Base-by-base conservation (phyloP, 2,329 filamentous ascomycete genomes). In the Huntiella moniliformis region DNA sequence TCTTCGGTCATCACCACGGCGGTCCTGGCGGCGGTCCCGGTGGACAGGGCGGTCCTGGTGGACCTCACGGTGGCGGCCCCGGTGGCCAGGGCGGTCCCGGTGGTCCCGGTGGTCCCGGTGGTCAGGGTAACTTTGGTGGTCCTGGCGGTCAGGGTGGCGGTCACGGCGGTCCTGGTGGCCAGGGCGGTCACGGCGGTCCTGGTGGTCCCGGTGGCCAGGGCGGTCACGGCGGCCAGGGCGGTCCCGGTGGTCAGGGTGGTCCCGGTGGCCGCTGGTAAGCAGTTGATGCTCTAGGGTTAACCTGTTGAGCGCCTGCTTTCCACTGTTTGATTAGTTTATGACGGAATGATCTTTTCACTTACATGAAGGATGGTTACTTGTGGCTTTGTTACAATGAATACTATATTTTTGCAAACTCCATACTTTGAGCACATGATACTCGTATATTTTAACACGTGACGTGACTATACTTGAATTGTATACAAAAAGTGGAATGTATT, bases 1-100 rank as follows among this genome's bases (percentile, higher is more conserved):
- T 48, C 28, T 45, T 48, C 42, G 46, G 46, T 39, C 44, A 31
- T 17, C 17, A 36, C 22, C 18, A 45, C 33, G 44, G 44, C 18
- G 45, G 38, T 18, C 37, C 41, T 6, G 37, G 37, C 22, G 34
- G 42, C 5, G 42, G 42, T 15, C 41, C 41, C 12, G 12, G 13
- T 16, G 40, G 40, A 39, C 10, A 18, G 12, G 12, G 17, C 6
- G 43, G 43, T 38, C 31, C 13, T 2, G 15, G 12, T 6, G 44
- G 44, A 10, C 13, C n/a, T 36, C 38, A 13, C 31, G 38, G 42
- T 2, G 45, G 45, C 15, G 39, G 45, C 5, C 22, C 40, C 22
- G 45, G 45, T 22, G 45, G 45, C 13, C 33, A 12, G 2, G 36
- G 37, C 15, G 33, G 42, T 5, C 37, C 39, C 2, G 37, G 37